Conservation (phyloP, 129 eudicot species). For the Saussurea involucrata region DNA sequence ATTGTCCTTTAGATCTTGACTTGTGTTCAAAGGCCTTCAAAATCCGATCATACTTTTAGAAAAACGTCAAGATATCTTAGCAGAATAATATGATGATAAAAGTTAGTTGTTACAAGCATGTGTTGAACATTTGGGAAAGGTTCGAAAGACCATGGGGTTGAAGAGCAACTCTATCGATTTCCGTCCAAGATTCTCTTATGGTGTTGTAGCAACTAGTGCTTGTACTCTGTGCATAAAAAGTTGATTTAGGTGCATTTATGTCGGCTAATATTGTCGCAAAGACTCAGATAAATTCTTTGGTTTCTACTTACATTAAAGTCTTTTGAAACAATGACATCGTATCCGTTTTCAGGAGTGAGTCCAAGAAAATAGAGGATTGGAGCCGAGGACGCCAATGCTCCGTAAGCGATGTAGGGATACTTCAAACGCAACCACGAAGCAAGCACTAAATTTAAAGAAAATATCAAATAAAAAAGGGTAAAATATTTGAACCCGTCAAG, state of each 20-base stretch:
- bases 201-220: constrained; percentile 39
- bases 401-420: constrained; percentile 27
- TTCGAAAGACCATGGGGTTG: constrained; percentile 30
- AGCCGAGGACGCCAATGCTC: constrained; percentile 27
- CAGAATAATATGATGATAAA: background rate
- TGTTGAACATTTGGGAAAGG: constrained; percentile 37
- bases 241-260: background rate
- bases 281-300: background rate
- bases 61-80: background rate
- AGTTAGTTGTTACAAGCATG: constrained; percentile 27
- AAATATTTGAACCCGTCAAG: no score
- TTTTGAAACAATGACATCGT: constrained; percentile 16
- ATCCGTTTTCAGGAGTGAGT: constrained; percentile 32
- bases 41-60: background rate
- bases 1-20: constrained; percentile 6
- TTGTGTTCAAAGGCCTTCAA: constrained; percentile 33
- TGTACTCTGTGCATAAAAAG: constrained; percentile 15
- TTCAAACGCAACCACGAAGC: constrained; percentile 29
- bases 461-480: no score
- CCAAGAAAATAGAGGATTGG: constrained; percentile 28
- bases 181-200: constrained; percentile 44
- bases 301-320: constrained; percentile 19
- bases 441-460: background rate
- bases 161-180: constrained; percentile 35
- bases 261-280: background rate